phyloP scores from a whole-genome alignment of 768 basidiomycete genomes.

The Phaeotremella skinneri region DNA sequence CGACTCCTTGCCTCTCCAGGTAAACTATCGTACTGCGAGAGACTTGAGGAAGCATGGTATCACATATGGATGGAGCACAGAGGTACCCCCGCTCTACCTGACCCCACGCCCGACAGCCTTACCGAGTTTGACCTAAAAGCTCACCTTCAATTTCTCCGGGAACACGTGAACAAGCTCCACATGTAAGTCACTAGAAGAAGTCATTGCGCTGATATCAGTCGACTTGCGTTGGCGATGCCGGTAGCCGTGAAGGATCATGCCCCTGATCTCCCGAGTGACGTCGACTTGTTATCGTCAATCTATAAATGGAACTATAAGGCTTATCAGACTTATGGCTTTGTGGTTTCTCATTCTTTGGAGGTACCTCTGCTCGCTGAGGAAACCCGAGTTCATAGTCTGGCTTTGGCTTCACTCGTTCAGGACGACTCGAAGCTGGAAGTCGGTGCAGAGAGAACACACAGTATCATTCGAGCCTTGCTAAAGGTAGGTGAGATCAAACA shows the following conservation, averaged over 20 bases:
- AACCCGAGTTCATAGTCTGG: background rate
- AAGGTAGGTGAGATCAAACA: constrained; percentile 4
- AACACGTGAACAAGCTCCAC: constrained; percentile 78
- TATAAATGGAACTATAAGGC: constrained; percentile 21
- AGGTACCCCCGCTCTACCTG: constrained; percentile 66
- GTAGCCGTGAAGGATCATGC: constrained; percentile 17
- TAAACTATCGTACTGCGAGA: constrained; percentile 70
- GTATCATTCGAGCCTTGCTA: constrained; percentile 7
- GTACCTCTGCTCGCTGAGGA: constrained; percentile 3
- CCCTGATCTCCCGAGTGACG: constrained; percentile 25
- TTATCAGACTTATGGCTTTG: constrained; percentile 2
- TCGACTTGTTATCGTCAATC: constrained; percentile 8
- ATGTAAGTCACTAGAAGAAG: constrained; percentile 63
- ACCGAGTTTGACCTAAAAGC: constrained; percentile 73
- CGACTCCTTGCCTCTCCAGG: constrained; percentile 63
- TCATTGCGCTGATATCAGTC: constrained; percentile 52
- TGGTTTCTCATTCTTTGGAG: constrained; percentile 21
- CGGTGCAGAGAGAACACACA: constrained; percentile 23
- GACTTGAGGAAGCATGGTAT: constrained; percentile 79
- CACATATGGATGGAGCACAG: constrained; percentile 70
- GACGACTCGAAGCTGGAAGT: constrained; percentile 62
- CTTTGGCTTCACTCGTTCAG: constrained; percentile 35
- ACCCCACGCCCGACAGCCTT: constrained; percentile 65
- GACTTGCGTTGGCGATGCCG: constrained; percentile 18
- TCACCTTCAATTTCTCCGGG: constrained; percentile 78